Evolutionary conservation across 148 eudicot species (phyloP), one percentile per base, ranked within the genome.

Genomic region (Fagopyrum tataricum): DNA sequence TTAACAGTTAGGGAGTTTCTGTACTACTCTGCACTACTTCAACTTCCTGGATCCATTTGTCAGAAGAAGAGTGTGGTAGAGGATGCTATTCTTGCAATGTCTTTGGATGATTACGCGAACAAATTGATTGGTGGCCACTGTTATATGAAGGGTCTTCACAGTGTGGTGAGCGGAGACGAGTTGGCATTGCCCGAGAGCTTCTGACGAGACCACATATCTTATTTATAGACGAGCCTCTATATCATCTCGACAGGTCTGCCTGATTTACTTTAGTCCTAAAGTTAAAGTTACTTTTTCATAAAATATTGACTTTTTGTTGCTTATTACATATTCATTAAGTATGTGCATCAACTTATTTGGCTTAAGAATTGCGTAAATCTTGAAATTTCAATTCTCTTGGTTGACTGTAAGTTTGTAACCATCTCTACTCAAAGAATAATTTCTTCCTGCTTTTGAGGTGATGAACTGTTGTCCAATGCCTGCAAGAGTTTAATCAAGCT

Each of bases 121-220:
- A 94, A 91, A 77, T 88, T 91, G 62, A 91, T 94, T 69, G 98
- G 98, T 72, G 98, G 98, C 55, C 96, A 94, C 76, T 94, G 98
- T 83, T 87, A 84, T 78, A 83, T 89, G 96, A 94, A 90, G 81
- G 98, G 98, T 75, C 97, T 94, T 84, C 96, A 77, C 47, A 84
- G 88, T 78, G 98, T 78, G 98, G 98, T 66, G 98, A 94, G 85
- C 85, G 96, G 79, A 85, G 98, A 68, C 96, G 97, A 76, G 91
- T 94, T 43, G 81, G 96, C 80, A 94, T 94, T 85, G 98, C 98
- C 24, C 79, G 98, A 75, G 98, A 94, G 84, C 97, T 94, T 75
- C 91, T 94, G 73, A 89, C 87, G 93, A 88, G 98, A 82, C 98
- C 98, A 2, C 93, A 91, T 70, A 77, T 87, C 74, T 70, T 94